A percentile compares a stretch with the other conserved stretches of the same genome.
phyloP scores from a whole-genome alignment of 306 rosid species.

The Crataegus laevigata region DNA sequence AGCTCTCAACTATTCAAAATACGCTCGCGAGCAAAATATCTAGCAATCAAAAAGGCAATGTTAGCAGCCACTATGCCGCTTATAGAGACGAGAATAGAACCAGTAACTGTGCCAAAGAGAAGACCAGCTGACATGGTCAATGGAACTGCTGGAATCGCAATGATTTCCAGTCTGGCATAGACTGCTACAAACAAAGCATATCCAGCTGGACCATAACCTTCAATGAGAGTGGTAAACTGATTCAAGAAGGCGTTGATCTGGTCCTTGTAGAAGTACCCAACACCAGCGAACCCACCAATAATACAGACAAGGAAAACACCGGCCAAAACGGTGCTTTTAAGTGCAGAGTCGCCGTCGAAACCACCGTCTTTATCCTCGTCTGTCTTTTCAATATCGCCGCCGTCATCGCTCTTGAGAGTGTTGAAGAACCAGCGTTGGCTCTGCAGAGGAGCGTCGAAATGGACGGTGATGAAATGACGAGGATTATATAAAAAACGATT shows the following conservation, averaged over 20 bases:
- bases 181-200: constrained; percentile 87
- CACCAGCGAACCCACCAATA: constrained; percentile 76
- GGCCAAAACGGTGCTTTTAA: constrained; percentile 75
- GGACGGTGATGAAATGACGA: too few species aligned
- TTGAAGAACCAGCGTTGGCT: constrained; percentile 47
- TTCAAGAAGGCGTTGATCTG: constrained; percentile 62
- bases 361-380: not conserved
- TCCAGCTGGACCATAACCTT: constrained; percentile 97
- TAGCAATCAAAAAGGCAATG: constrained; percentile 85
- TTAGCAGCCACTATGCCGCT: constrained; percentile 99
- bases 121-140: constrained; percentile 97
- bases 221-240: constrained; percentile 61
- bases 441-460: constrained; percentile 52
- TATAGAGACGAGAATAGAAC: constrained; percentile 84
- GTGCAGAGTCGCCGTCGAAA: constrained; percentile 33
- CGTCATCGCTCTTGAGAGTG: constrained; percentile 33
- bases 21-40: constrained; percentile 97
- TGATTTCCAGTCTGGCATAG: constrained; percentile 92
- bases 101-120: constrained; percentile 75
- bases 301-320: constrained; percentile 59
- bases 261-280: constrained; percentile 71
- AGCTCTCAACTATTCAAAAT: constrained; percentile 81
- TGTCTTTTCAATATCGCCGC: not conserved
- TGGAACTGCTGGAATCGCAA: constrained; percentile 95
- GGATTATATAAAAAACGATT: too few species aligned